These are phyloP conservation scores for Brettanomyces naardenensis DNA, from an alignment of 805 yeast species.

Conservation along the genomic window DNA sequence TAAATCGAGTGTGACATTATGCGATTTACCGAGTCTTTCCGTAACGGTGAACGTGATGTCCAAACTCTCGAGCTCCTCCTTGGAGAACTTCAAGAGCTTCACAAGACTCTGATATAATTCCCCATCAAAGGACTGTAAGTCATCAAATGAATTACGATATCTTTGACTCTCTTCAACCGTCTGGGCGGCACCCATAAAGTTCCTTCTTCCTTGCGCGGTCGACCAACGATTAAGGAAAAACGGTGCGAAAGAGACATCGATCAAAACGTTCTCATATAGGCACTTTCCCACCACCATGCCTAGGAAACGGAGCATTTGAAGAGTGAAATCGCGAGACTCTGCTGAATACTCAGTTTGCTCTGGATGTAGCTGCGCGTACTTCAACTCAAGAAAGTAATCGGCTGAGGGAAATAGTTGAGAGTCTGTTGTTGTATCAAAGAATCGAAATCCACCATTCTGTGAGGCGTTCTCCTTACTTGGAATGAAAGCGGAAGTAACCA, in stretches of 20 bases:
- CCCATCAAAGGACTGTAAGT: conserved; percentile 61
- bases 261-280: conserved; percentile 70
- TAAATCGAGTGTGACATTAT: conserved; percentile 36
- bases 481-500: conserved; percentile 61
- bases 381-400: conserved; percentile 24
- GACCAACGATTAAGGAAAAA: conserved; percentile 70
- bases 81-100: conserved; percentile 48
- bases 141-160: conserved; percentile 64
- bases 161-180: conserved; percentile 18
- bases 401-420: conserved; percentile 75
- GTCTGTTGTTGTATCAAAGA: conserved; percentile 36
- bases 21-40: conserved; percentile 28
- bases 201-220: conserved; percentile 24
- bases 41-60: conserved; percentile 63
- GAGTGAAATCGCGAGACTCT: conserved; percentile 17
- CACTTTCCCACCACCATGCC: conserved; percentile 89
- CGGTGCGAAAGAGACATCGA: conserved; percentile 80
- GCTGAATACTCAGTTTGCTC: conserved; percentile 20
- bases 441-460: conserved; percentile 18
- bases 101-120: conserved; percentile 58
- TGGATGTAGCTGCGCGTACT: conserved; percentile 18
- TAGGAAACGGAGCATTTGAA: conserved; percentile 44
- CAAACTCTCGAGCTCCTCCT: conserved; percentile 43
- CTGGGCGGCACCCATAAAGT: conserved; percentile 11
- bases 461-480: conserved; percentile 21